phyloP scores from a whole-genome alignment of 148 eudicot species.

The Fagopyrum tataricum region DNA sequence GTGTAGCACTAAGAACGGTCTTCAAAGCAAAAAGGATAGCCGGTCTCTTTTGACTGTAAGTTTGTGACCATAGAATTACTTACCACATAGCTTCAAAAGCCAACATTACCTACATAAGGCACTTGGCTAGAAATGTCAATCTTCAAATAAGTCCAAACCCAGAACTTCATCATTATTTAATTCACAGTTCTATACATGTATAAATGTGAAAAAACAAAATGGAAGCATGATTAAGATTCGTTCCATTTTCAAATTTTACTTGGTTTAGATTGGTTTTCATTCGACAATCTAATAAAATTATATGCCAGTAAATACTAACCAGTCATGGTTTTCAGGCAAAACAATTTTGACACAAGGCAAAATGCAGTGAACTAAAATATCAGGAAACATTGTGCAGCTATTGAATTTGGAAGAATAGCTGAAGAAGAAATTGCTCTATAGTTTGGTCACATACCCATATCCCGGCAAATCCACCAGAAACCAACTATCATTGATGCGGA shows the following conservation, averaged over 20 bases:
- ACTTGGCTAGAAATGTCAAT: neutral
- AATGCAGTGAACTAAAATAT: no score
- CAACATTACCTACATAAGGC: no score
- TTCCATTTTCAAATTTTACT: neutral
- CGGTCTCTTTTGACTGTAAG: no score
- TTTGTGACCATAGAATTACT: no score
- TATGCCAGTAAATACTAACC: neutral
- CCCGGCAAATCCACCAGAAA: constrained; percentile 96
- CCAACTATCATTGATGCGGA: constrained; percentile 91
- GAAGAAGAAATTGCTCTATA: neutral
- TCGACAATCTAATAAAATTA: neutral
- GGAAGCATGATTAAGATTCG: neutral
- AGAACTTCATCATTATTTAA: neutral
- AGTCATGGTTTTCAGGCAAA: neutral
- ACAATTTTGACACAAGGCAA: neutral
- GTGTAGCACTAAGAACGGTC: neutral
- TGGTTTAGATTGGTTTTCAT: neutral
- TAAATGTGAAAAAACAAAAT: neutral
- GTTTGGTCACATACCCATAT: constrained; percentile 61
- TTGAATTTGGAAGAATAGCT: neutral
- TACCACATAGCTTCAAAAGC: no score
- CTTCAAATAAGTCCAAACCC: neutral
- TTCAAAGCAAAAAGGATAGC: neutral
- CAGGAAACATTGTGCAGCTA: neutral
- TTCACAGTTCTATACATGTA: neutral